Percentiles rank a stretch among this genome's conserved stretches.
phyloP scores from a whole-genome alignment of 371 early-diverging fungal species.

The Blakeslea trispora region DNA sequence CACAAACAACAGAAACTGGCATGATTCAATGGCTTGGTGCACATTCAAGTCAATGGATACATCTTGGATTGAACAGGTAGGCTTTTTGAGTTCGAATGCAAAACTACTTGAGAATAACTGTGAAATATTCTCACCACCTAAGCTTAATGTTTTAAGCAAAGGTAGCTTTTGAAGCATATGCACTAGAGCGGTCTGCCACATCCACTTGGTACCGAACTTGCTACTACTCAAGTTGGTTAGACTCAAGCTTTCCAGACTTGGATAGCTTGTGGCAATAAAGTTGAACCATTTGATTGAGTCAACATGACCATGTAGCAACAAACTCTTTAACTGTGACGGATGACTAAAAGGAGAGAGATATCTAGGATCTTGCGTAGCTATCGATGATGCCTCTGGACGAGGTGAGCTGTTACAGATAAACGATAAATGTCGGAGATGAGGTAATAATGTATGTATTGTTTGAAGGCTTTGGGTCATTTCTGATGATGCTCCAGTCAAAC shows the following conservation, averaged over 20 bases:
- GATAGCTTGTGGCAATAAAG: slow-evolving; percentile 16
- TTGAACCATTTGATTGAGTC: slow-evolving; percentile 20
- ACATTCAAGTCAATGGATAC: slow-evolving; percentile 17
- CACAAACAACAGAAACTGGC: slow-evolving; percentile 19
- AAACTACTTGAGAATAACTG: slow-evolving; percentile 15
- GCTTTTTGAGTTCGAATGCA: slow-evolving; percentile 4
- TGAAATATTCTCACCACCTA: slow-evolving; percentile 17
- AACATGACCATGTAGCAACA: slow-evolving; percentile 15
- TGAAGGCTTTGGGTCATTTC: slow-evolving; percentile 3
- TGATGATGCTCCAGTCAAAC: background rate
- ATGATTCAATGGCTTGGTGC: slow-evolving; percentile 23
- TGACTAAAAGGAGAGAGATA: background rate
- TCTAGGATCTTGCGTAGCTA: background rate
- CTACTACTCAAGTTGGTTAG: slow-evolving; percentile 10
- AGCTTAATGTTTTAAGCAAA: slow-evolving; percentile 5
- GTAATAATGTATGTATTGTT: slow-evolving; percentile 9
- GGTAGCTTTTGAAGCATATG: slow-evolving; percentile 12
- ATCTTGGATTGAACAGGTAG: slow-evolving; percentile 8
- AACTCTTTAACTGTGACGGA: slow-evolving; percentile 6
- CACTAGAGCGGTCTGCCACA: slow-evolving; percentile 19
- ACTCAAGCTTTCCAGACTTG: slow-evolving; percentile 5
- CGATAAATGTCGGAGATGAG: background rate
- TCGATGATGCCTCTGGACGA: slow-evolving; percentile 6
- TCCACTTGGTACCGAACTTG: slow-evolving; percentile 24
- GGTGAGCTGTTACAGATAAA: slow-evolving; percentile 15